Base-by-base conservation (phyloP, 179 eudicot species). In the Silene vulgaris region DNA sequence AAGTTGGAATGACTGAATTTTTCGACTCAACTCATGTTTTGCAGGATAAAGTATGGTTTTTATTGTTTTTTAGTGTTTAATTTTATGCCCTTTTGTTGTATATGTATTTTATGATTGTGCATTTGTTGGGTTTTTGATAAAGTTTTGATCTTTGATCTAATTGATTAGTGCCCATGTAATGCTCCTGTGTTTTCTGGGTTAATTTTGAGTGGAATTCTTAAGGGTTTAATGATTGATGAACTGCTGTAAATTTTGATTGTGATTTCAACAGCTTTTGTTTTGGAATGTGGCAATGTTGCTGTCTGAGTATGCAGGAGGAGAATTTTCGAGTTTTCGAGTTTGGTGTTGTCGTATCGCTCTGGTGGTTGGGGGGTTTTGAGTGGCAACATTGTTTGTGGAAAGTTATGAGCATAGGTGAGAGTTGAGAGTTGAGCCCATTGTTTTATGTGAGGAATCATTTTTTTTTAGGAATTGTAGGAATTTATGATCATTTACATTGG, bases 1-100 rank as follows among this genome's bases (percentile, higher is more conserved):
- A 86, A 64, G 99, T 95, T 78, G 99, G 99, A 81, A 92, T 92
- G 99, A 40, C 89, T 21, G 99, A 95, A 76, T 79, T 86, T 77
- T 90, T 95, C 70, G 99, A 95, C 85, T 74, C 92, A 71, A 80
- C 95, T 76, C 82, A 65, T 73, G 75, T 88, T 84, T 80, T 95
- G 76, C 89, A 84, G 35, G 86, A 92, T 63, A 95, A 92, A 74
- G 99, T 94, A 26, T 79, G 82, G 14, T 20, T 60, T 17, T 71
- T 80, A 78, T 19, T 3, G 60, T 4, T 20, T n/a, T 16, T 14
- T 11, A 70, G 14, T 78, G 32, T 40, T 23, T 16, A 12, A 20
- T 37, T 0, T 35, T 13, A 7, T 74, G 12, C 40, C 75, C 62
- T 69, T 73, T 56, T 50, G 11, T 6, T 19, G 23, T 69, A 5